Percentiles rank a stretch among this genome's conserved stretches.
Conservation (phyloP, 2,329 filamentous ascomycete genomes). For the Diplodia sapinea region DNA sequence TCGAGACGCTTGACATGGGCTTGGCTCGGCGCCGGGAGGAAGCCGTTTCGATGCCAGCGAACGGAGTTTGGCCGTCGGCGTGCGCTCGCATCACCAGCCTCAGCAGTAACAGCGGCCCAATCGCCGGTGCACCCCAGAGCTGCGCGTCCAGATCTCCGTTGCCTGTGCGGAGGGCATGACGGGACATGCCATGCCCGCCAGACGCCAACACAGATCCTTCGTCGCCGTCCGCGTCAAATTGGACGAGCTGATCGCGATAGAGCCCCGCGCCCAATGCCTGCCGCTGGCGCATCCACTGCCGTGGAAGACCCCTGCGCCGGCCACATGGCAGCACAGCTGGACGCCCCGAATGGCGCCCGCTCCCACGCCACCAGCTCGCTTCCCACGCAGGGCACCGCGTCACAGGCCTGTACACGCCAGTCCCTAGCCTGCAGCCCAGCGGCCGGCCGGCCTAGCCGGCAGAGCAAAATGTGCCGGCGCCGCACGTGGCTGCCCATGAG, state of each 20-base stretch:
- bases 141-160: slow-evolving; percentile 27
- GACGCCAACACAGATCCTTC: slow-evolving; percentile 26
- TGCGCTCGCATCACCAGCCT: neutral
- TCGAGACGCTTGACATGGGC: slow-evolving; percentile 29
- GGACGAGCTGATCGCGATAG: slow-evolving; percentile 24
- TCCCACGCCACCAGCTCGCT: slow-evolving; percentile 22
- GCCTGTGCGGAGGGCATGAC: slow-evolving; percentile 19
- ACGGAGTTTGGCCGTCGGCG: neutral
- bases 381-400: slow-evolving; percentile 22
- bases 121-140: slow-evolving; percentile 17
- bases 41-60: slow-evolving; percentile 27
- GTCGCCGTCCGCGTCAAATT: slow-evolving; percentile 22
- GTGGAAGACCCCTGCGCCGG: slow-evolving; percentile 26
- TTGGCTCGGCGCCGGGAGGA: slow-evolving; percentile 28
- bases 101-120: slow-evolving; percentile 23
- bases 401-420: slow-evolving; percentile 13
- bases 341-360: slow-evolving; percentile 16
- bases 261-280: slow-evolving; percentile 22
- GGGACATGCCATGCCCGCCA: slow-evolving; percentile 21
- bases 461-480: slow-evolving; percentile 11
- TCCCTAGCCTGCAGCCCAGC: neutral
- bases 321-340: slow-evolving; percentile 26
- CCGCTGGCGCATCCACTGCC: slow-evolving; percentile 23
- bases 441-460: slow-evolving; percentile 26
- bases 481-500: slow-evolving; percentile 22